Conservation (phyloP, 148 eudicot species). For the Chenopodium quinoa region DNA sequence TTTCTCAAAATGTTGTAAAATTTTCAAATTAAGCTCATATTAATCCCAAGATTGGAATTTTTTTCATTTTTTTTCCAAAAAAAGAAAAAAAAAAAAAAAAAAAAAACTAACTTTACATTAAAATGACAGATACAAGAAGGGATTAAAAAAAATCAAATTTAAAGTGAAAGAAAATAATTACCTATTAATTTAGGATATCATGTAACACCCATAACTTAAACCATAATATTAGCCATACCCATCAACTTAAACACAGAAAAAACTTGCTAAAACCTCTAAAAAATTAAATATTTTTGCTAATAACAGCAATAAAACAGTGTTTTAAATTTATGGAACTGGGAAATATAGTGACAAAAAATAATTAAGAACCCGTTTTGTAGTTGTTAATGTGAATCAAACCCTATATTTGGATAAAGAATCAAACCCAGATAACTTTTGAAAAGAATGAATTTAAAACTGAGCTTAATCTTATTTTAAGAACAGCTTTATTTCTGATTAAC, state of each 20-base stretch:
- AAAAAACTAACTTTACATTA: not conserved
- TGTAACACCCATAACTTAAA: not conserved
- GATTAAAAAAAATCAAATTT: not conserved
- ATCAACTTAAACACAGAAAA: slow-evolving; percentile 14
- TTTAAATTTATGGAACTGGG: not conserved
- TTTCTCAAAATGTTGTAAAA: not conserved
- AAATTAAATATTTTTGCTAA: not conserved
- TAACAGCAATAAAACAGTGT: slow-evolving; percentile 24
- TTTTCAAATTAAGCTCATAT: not conserved
- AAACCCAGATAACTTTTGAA: not conserved
- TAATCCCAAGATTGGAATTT: not conserved
- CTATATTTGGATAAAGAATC: not conserved
- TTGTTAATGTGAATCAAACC: not conserved
- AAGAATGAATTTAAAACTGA: not conserved
- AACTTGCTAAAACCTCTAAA: not conserved
- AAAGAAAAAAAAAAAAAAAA: not conserved
- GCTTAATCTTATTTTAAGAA: not conserved
- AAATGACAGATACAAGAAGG: not conserved
- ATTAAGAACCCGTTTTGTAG: not conserved
- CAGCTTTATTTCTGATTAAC: not conserved
- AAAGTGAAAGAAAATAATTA: not conserved
- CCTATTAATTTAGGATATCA: not conserved
- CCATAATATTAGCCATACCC: slow-evolving; percentile 7
- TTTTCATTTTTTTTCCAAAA: not conserved
- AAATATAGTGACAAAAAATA: not conserved